A percentile compares a stretch with the other conserved stretches of the same genome.
Evolutionary conservation across 2,329 filamentous ascomycete species (phyloP).

Genomic region (Zopfia rhizophila): DNA sequence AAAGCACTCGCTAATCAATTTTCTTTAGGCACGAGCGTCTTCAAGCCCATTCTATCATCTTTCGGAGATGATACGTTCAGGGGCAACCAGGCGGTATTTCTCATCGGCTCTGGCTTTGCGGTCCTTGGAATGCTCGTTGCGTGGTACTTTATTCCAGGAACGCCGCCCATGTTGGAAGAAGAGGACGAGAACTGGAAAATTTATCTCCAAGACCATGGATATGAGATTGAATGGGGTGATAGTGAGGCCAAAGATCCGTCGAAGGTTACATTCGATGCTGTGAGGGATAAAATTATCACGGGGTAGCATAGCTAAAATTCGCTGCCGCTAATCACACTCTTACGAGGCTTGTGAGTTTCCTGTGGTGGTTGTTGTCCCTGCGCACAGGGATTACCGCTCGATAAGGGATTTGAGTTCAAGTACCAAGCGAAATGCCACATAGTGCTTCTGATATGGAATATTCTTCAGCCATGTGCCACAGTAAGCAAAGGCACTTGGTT

Average conservation of each 20-base stretch:
- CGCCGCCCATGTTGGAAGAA: conserved; percentile 34
- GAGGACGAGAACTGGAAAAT: conserved; percentile 42
- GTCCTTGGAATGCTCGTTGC: conserved; percentile 34
- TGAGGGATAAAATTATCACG: conserved; percentile 17
- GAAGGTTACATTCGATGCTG: conserved; percentile 18
- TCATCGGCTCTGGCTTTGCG: conserved; percentile 38
- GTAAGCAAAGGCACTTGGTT: too few species aligned
- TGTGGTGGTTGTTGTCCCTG: too few species aligned
- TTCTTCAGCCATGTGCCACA: too few species aligned
- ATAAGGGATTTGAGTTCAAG: too few species aligned
- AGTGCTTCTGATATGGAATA: too few species aligned
- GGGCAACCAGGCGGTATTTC: conserved; percentile 38
- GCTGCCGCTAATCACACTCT: too few species aligned
- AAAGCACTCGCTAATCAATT: too few species aligned
- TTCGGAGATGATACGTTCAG: conserved; percentile 34
- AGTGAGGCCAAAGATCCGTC: conserved; percentile 28
- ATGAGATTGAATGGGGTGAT: conserved; percentile 37
- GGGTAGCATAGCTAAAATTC: too few species aligned
- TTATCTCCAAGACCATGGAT: conserved; percentile 34
- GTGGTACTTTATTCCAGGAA: conserved; percentile 43
- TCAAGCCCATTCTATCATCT: conserved; percentile 38
- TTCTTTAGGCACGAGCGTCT: conserved; percentile 36
- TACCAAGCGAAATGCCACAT: too few species aligned
- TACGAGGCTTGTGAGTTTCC: too few species aligned
- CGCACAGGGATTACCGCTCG: too few species aligned